Base-by-base conservation (phyloP, 106 monocot species). In the Hemerocallis citrina region DNA sequence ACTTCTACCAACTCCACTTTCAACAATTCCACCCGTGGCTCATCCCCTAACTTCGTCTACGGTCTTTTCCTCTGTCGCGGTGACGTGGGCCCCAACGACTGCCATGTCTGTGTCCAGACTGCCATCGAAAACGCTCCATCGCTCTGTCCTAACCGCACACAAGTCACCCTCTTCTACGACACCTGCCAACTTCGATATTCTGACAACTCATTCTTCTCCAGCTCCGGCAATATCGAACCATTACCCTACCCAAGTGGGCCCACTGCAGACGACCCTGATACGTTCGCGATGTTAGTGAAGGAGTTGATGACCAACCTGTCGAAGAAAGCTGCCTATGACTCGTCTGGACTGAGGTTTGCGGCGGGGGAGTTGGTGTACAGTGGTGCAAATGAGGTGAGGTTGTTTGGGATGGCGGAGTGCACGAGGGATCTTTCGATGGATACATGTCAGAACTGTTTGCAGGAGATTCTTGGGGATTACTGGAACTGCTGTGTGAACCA, bases 361-460 rank as follows among this genome's bases (percentile, higher is more conserved):
- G 29, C 51, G 11, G 51, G 51, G 28, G 10, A 10, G 25, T 21
- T 10, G 1, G 15, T 21, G 3, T 10, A 0, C 6, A 32, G 14
- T 7, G 39, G 34, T 9, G 5, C 6, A 5, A 23, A 13, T 23
- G 14, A 24, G 25, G 37, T 25, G 16, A 63, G n/a, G 31, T 21
- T 77, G 2, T 77, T 72, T 34, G 71, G 55, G 17, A 20, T 67
- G 62, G 62, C 39, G 12, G 67, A 72, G 67, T 77, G 77, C 72
- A 67, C 61, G 1, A 29, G 39, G 55, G 67, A 77, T 34, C n/a
- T 72, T 20, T 20, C 62, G 2, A 36, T 19, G 0, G 16, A 32
- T 2, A 12, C 31, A 2, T 77, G 77, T 59, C 11, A 51, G 32
- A 13, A 9, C 22, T 77, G 77, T 38, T 23, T 72, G 55, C 34